Evolutionary conservation across 768 basidiomycete species (phyloP), one percentile per base, ranked within the genome.

Genomic region (Coprinopsis sp.): DNA sequence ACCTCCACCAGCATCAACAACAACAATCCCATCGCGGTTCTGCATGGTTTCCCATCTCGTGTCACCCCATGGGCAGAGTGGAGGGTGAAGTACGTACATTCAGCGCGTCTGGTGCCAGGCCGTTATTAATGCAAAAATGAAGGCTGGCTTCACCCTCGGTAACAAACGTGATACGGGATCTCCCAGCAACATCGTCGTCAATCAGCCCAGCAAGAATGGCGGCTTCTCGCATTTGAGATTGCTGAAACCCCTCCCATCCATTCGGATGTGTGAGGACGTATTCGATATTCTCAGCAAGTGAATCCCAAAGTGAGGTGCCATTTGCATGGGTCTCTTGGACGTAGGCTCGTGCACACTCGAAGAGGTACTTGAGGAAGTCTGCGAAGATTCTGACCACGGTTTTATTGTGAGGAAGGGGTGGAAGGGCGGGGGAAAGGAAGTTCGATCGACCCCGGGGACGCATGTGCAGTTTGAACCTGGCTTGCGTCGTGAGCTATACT

Each of bases 1-100:
- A 27, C 78, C 81, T 46, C 78, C 78, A 7, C 80, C 79, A 4
- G 79, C 78, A 51, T 82, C 79, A 21, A 81, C 71, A 23, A 82
- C 63, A 43, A 78, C 63, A 4, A 79, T 61, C 3, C 72, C 74
- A 30, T 75, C 55, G 11, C 70, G 69, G 6, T 55, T 60, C 75
- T 77, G 48, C n/a, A n/a, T n/a, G n/a, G n/a, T n/a, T n/a, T n/a
- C n/a, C n/a, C n/a, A n/a, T n/a, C n/a, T n/a, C n/a, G n/a, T n/a
- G n/a, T n/a, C n/a, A n/a, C n/a, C n/a, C n/a, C n/a, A n/a, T n/a
- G n/a, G n/a, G n/a, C n/a, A n/a, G n/a, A n/a, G n/a, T n/a, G n/a
- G n/a, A n/a, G n/a, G n/a, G n/a, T n/a, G n/a, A n/a, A n/a, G n/a
- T n/a, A n/a, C n/a, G n/a, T n/a, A n/a, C n/a, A n/a, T n/a, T n/a